Base-by-base conservation (phyloP, 495 filamentous ascomycete species). In the Tuber microsphaerosporum region DNA sequence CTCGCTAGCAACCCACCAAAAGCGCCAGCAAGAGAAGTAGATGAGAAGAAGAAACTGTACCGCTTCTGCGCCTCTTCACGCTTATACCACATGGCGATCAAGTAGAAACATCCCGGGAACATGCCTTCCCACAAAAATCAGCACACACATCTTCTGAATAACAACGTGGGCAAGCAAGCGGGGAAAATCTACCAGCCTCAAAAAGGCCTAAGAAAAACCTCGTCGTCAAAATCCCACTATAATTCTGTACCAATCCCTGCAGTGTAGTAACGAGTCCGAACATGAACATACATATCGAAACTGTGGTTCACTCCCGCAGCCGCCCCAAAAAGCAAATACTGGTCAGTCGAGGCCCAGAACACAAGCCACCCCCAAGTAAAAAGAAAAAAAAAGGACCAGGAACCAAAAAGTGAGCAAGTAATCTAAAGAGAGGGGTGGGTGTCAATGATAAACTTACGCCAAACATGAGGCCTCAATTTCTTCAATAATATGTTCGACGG, bases 401-500 rank as follows among this genome's bases (percentile, higher is more conserved):
- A n/a, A n/a, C 48, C 7, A 12, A n/a, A 61, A 61, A 31, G 26
- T 61, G 16, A 14, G 12, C 5, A 31, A 22, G 37, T 31, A 37
- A 46, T 71, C 34, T n/a, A n/a, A 2, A 71, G n/a, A 71, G 2
- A 26, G 44, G 26, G 61, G 26, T 41, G 56, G 22, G 39, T 42
- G 43, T 14, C 22, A 44, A 20, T 17, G 69, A 56, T 45, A 69
- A 42, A 68, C 71, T 61, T 83, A 89, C 88, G 86, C 94, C 94
- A 97, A 70, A 95, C 85, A 76, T 91, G 89, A 3, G 94, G 94
- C 75, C 88, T 91, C 76, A 97, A 86, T 75, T 88, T 89, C 84
- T 96, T 97, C 41, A 98, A 85, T 26, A 96, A 81, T 73, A 97
- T 89, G 81, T 98, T 98, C 71, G 91, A 93, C 3, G 94, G 95